Evolutionary conservation across 805 yeast genomes (phyloP), one percentile per base, ranked within the genome.

Genomic region (Candida ipomoeae): DNA sequence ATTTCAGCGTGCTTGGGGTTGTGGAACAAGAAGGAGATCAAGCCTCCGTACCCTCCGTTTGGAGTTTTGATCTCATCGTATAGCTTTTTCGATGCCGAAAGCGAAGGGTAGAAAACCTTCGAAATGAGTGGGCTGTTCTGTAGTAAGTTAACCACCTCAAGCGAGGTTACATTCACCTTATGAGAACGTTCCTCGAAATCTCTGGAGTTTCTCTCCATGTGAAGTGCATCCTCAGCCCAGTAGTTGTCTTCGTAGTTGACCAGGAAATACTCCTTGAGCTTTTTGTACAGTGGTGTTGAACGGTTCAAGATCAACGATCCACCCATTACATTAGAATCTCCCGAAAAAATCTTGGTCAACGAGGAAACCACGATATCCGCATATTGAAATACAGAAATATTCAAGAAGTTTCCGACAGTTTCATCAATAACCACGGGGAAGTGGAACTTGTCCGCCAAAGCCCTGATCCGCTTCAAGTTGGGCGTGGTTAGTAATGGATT

Each of bases 151-250:
- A 87, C 75, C 13, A 82, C 81, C 21, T 73, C 72, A 45, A 71
- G 67, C 3, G 90, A 73, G 45, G 81, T 87, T 29, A 67, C 64
- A 64, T 87, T 84, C 54, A 84, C 77, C 66, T 69, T 73, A 40
- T 62, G 55, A 3, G 82, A 84, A 61, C 97, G 77, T 20, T 70
- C 70, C 32, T 79, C 82, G 63, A 89, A 91, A 68, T 94, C 97
- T 53, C 98, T 80, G 4, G 96, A 89, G 72, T 94, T 94, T 63
- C 97, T 78, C 67, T 94, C 99, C 62, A 94, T 69, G 62, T 85
- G 85, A 48, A 94, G 81, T 1, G 96, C 96, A 69, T 94, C 99
- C 68, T 92, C 96, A 32, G 84, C 88, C 97, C 97, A 94, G 57
- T 88, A 78, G 6, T 76, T 68, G 61, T 92, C 97, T 55, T 78